Evolutionary conservation across 1,139 yeast genomes (phyloP), one percentile per base, ranked within the genome.

Genomic region (Suhomyces guaymorum): DNA sequence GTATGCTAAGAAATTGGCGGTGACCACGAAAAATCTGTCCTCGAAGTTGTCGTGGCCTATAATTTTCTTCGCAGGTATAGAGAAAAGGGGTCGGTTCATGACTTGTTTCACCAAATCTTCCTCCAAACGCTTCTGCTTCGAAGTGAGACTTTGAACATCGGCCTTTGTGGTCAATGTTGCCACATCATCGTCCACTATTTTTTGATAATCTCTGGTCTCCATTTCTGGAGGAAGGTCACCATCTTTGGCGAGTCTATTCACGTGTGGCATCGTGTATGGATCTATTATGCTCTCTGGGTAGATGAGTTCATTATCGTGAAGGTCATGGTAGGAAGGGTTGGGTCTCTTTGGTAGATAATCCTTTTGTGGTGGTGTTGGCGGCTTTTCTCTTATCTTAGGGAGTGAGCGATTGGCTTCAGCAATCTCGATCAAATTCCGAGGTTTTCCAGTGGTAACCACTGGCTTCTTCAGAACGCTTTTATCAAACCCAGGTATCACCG

Each of bases 41-140:
- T 51, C 46, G 30, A 46, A 54, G 10, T 40, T 33, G 7, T 44
- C 46, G 3, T 39, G 32, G 1, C 55, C 55, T 15, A 43, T 27
- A 17, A 48, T 45, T 8, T 32, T 33, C 3, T 33, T 27, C 7
- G 46, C 42, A 5, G 36, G 32, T 19, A 48, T 35, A 5, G 54
- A 37, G 15, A 59, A 40, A 24, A 66, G 47, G 0, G 71, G 70
- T 16, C 59, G 50, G 41, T 63, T 61, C 73, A 68, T 66, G 7
- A 67, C 71, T 20, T 46, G 46, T 30, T 50, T 55, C 10, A 68
- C 59, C 34, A 68, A 50, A n/a, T 51, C 55, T 29, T 48, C 48
- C 41, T 66, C 71, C 38, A 64, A 43, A 7, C 46, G 47, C 37
- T 55, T 53, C 33, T 54, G 56, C 24, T 51, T 48, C 8, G 70